phyloP scores from a whole-genome alignment of 768 basidiomycete species.

The Tylopilus balloui region DNA sequence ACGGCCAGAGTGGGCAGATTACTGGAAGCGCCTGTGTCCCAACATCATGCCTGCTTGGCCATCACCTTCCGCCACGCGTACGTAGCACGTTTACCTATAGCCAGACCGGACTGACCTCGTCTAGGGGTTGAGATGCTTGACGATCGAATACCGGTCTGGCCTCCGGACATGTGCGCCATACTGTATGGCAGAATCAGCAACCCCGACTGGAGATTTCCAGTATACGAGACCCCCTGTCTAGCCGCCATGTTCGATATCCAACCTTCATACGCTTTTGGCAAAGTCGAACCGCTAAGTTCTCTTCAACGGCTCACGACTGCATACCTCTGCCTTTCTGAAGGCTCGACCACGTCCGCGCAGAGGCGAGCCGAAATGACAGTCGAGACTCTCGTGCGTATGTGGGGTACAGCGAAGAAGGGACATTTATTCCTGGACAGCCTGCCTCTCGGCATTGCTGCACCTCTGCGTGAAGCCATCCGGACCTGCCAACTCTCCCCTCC shows the following conservation, averaged over 20 bases:
- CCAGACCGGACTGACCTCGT: constrained; percentile 11
- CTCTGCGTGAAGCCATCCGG: constrained; percentile 80
- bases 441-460: constrained; percentile 68
- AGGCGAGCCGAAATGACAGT: constrained; percentile 67
- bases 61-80: constrained; percentile 35
- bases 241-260: constrained; percentile 46
- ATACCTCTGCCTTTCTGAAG: constrained; percentile 59
- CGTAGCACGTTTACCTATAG: neutral
- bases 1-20: constrained; percentile 86
- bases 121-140: constrained; percentile 49
- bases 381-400: constrained; percentile 45
- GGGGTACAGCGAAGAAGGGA: constrained; percentile 37
- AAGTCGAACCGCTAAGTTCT: constrained; percentile 51
- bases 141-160: constrained; percentile 71
- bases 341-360: constrained; percentile 44
- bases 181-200: constrained; percentile 55
- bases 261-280: constrained; percentile 59
- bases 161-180: constrained; percentile 70
- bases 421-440: constrained; percentile 49
- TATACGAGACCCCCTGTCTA: constrained; percentile 41
- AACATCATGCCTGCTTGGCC: constrained; percentile 60
- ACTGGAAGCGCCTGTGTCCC: constrained; percentile 83
- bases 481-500: constrained; percentile 79
- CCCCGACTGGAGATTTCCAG: constrained; percentile 62
- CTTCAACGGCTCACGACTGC: constrained; percentile 51